Percentiles rank a stretch among this genome's conserved stretches.
These are phyloP conservation scores for Betula pendula DNA, from an alignment of 306 rosid genomes.

Conservation along the genomic window DNA sequence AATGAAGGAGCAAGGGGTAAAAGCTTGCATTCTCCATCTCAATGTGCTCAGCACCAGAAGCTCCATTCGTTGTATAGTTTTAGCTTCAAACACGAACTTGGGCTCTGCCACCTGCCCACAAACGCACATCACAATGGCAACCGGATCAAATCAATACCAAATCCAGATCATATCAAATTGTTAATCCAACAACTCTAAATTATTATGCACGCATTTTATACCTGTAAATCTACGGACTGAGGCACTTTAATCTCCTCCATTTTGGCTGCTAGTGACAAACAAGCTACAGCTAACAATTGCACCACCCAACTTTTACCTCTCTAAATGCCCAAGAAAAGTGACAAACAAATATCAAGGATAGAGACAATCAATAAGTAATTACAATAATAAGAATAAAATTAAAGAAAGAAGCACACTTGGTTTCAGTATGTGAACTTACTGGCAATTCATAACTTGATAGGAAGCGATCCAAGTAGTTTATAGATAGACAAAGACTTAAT, in stretches of 20 bases:
- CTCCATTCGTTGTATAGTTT: slow-evolving; percentile 62
- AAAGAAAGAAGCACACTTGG: slow-evolving; percentile 12
- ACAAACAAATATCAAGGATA: slow-evolving; percentile 12
- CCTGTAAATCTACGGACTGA: slow-evolving; percentile 52
- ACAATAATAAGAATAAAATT: slow-evolving; percentile 5
- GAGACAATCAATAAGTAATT: slow-evolving; percentile 14
- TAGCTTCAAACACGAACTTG: slow-evolving; percentile 53
- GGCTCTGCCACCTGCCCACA: slow-evolving; percentile 59
- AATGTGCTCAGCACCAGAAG: slow-evolving; percentile 56
- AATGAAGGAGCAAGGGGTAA: slow-evolving; percentile 64
- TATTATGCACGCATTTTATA: slow-evolving; percentile 24
- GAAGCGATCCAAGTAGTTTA: slow-evolving; percentile 83
- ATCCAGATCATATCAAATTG: slow-evolving; percentile 7
- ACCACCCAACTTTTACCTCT: slow-evolving; percentile 49
- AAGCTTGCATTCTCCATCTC: slow-evolving; percentile 77
- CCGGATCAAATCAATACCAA: not conserved
- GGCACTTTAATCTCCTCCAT: slow-evolving; percentile 63
- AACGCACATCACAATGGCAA: not conserved
- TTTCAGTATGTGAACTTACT: slow-evolving; percentile 47
- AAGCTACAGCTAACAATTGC: slow-evolving; percentile 65
- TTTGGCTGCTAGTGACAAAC: slow-evolving; percentile 72
- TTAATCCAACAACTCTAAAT: slow-evolving; percentile 16
- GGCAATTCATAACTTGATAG: slow-evolving; percentile 53
- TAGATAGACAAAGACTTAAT: slow-evolving; percentile 48
- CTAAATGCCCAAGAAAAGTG: slow-evolving; percentile 33